Evolutionary conservation across 2,329 filamentous ascomycete species (phyloP), one percentile per base, ranked within the genome.

Genomic region (Zasmidium angulare): DNA sequence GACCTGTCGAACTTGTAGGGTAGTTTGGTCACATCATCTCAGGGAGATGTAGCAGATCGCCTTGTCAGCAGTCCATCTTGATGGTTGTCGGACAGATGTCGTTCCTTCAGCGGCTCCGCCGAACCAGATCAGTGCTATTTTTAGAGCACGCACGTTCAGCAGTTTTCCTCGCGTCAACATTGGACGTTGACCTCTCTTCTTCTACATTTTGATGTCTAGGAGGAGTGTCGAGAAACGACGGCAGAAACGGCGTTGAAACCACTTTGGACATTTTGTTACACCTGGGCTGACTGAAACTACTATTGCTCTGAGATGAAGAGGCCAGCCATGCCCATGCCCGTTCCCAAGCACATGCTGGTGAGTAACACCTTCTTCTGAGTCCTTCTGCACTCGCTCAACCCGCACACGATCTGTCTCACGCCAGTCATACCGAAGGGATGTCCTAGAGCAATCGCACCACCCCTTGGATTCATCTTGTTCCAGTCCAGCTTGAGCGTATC

Each of bases 351-450:
- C 90, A 96, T 96, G 69, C 89, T 93, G 55, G 96, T 85, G 50
- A 96, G 89, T 68, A 92, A 90, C 40, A 96, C 79, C 74, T 93
- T 82, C 60, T 89, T 82, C 1, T 86, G 82, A 53, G 80, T 81
- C 66, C 89, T 76, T 75, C 85, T 77, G 84, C 89, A 72, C 78
- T 88, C 81, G 76, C 83, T 72, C 78, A 96, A 73, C 79, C 93
- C 75, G 53, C 89, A 93, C 52, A 86, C 86, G 67, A 91, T 78
- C 83, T 96, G 88, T 66, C 93, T 82, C 24, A 90, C 90, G 43
- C 91, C 91, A 3, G 92, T 96, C 43, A 91, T 91, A 48, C 93
- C 92, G 1, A 96, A 82, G 3, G 93, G 93, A 74, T 96, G 93
- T 1, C 93, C 93, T 17, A 66, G 49, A 14, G 93, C 93, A 74